Base-by-base conservation (phyloP, 2,329 filamentous ascomycete species). In the Daldinia eschscholtzii region DNA sequence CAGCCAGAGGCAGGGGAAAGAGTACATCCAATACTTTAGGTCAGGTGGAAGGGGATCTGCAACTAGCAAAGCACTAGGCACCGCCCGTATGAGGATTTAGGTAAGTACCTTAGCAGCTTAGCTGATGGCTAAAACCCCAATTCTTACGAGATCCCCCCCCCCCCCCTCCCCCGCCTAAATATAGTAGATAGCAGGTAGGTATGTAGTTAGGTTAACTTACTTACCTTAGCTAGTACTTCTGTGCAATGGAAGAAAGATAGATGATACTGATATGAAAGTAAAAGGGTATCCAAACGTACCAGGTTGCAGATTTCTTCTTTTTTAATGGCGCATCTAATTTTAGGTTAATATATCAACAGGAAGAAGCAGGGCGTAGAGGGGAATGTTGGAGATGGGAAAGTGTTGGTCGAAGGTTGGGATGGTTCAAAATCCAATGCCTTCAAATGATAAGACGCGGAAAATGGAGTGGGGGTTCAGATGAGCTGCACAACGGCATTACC, bases 41-140 rank as follows among this genome's bases (percentile, higher is more conserved):
- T 69, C 66, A 69, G 62, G 66, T 69, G 66, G 62, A 50, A 62
- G 66, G 50, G 35, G 66, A 65, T 65, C 57, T 59, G 55, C 58
- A 60, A 60, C 53, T 52, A 48, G 44, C 33, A 57, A 23, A 23
- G 20, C 4, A 41, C 53, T 57, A 57, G 46, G 46, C 46, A 50
- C 46, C 46, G 46, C n/a, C 23, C 23, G 30, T 6, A 15, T 35
- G 15, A 30, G 23, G 13, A 13, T 12, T 13, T 12, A 28, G 23
- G 23, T 12, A 28, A 12, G 23, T 28, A 50, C 18, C 10, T 6
- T 46, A 44, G 33, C 33, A 35, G 33, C 33, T 39, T 39, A 39
- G 35, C 35, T 39, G 13, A 39, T 39, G 35, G 35, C 35, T 39
- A 39, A 39, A 37, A 39, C 30, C 30, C 30, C 30, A 33, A 6